A percentile compares a stretch with the other conserved stretches of the same genome.
Evolutionary conservation across 257 asterid genomes (phyloP).

Genomic region (Jacaranda copaia): DNA sequence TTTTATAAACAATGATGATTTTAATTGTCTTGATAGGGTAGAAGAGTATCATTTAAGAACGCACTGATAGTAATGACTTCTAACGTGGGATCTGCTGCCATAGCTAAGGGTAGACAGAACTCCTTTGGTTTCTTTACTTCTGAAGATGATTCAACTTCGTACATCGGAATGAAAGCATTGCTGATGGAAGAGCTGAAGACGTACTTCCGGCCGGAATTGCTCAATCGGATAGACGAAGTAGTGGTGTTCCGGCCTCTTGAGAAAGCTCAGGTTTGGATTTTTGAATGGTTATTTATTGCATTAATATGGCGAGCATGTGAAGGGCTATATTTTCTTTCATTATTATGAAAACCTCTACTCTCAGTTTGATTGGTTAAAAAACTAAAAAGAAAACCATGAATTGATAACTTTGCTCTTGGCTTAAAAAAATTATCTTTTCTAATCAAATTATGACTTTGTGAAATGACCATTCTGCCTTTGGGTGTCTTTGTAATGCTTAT

Average conservation of each 20-base stretch:
- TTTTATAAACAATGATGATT: slow-evolving; percentile 20
- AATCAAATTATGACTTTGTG: too few species aligned
- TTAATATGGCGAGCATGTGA: neutral
- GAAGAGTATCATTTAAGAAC: slow-evolving; percentile 96
- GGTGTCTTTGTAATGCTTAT: too few species aligned
- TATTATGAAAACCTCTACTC: too few species aligned
- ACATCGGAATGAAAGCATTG: slow-evolving; percentile 86
- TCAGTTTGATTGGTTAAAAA: too few species aligned
- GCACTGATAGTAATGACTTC: slow-evolving; percentile 95
- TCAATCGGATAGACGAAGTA: slow-evolving; percentile 94
- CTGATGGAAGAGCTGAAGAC: slow-evolving; percentile 89
- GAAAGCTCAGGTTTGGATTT: slow-evolving; percentile 77
- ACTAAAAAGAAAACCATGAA: too few species aligned
- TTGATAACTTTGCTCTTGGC: too few species aligned
- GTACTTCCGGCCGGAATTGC: slow-evolving; percentile 96
- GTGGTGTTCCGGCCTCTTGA: slow-evolving; percentile 95
- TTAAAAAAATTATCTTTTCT: too few species aligned
- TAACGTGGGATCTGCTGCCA: slow-evolving; percentile 88
- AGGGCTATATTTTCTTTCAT: neutral
- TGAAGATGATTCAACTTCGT: slow-evolving; percentile 69
- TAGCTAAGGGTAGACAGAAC: slow-evolving; percentile 77
- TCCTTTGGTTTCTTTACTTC: slow-evolving; percentile 71
- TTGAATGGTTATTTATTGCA: slow-evolving; percentile 7
- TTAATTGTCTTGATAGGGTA: slow-evolving; percentile 58
- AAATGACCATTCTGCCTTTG: too few species aligned